A percentile compares a stretch with the other conserved stretches of the same genome.
These are phyloP conservation scores for Phytophthora agathidicida DNA, from an alignment of 352 stramenopile genomes.

Conservation along the genomic window DNA sequence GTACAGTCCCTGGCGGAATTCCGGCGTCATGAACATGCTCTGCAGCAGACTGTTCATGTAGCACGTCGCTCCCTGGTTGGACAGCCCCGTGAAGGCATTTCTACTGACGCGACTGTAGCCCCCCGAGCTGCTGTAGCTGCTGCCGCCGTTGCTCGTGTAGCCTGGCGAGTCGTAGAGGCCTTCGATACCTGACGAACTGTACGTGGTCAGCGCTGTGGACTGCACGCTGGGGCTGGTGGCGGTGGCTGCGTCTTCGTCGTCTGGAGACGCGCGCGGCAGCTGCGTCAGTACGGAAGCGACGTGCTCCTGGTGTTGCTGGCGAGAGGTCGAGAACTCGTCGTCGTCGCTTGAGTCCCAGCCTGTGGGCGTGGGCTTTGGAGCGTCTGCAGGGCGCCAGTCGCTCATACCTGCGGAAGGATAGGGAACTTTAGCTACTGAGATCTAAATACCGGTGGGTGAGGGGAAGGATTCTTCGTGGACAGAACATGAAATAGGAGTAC, in stretches of 20 bases:
- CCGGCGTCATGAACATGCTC: slow-evolving; percentile 91
- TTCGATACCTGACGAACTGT: slow-evolving; percentile 51
- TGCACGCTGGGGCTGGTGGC: slow-evolving; percentile 30
- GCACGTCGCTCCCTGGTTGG: slow-evolving; percentile 92
- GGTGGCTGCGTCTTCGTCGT: slow-evolving; percentile 13
- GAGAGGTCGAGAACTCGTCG: slow-evolving; percentile 23
- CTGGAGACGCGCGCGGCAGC: slow-evolving; percentile 27
- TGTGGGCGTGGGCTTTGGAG: neutral
- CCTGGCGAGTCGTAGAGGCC: slow-evolving; percentile 60
- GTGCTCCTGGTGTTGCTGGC: slow-evolving; percentile 34
- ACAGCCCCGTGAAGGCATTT: slow-evolving; percentile 80
- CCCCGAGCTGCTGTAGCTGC: slow-evolving; percentile 33
- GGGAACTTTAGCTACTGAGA: slow-evolving; percentile 25
- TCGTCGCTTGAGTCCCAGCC: slow-evolving; percentile 31
- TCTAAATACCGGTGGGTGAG: slow-evolving; percentile 23
- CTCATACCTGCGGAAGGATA: slow-evolving; percentile 12
- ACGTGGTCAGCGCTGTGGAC: slow-evolving; percentile 54
- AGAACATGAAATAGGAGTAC: slow-evolving; percentile 15
- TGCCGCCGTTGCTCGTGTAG: slow-evolving; percentile 36
- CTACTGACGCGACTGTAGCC: slow-evolving; percentile 15
- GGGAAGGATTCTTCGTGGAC: slow-evolving; percentile 7
- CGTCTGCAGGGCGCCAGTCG: slow-evolving; percentile 13
- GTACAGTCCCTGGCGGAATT: slow-evolving; percentile 87
- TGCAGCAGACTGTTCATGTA: slow-evolving; percentile 95
- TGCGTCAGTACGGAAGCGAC: slow-evolving; percentile 40